These are phyloP conservation scores for Magnolia changhungtana DNA, from an alignment of 164 flowering plant species.

Conservation along the genomic window DNA sequence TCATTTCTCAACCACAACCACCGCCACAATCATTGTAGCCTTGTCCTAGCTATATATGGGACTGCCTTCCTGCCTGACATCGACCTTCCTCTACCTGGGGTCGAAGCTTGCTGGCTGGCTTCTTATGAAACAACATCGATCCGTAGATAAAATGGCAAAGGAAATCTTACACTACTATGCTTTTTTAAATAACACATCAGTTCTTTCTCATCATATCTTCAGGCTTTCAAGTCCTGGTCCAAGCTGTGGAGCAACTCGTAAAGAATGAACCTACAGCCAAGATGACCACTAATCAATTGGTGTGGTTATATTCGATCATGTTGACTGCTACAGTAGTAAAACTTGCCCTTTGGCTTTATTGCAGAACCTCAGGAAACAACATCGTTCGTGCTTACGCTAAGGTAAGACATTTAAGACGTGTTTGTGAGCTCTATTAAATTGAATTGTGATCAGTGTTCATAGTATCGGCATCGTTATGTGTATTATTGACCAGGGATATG, in stretches of 20 bases:
- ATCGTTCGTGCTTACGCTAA: slow-evolving; percentile 98
- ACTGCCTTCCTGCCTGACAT: too few species aligned
- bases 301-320: slow-evolving; percentile 84
- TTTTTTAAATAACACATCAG: background rate
- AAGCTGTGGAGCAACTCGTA: slow-evolving; percentile 71
- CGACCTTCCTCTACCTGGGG: too few species aligned
- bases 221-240: slow-evolving; percentile 88
- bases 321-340: slow-evolving; percentile 70
- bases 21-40: too few species aligned
- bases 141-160: background rate
- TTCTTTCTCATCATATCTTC: slow-evolving; percentile 10
- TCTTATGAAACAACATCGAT: background rate
- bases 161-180: background rate
- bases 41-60: too few species aligned
- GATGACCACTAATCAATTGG: slow-evolving; percentile 46
- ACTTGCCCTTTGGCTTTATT: slow-evolving; percentile 77
- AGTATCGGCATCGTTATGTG: too few species aligned
- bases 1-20: too few species aligned
- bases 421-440: background rate
- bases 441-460: too few species aligned
- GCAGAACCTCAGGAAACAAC: slow-evolving; percentile 71
- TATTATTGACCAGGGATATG: too few species aligned
- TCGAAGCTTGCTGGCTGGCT: too few species aligned
- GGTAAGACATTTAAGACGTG: slow-evolving; percentile 29
- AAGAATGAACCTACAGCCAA: slow-evolving; percentile 44